Evolutionary conservation across 108 stramenopile genomes (phyloP), one percentile per base, ranked within the genome.

Genomic region (Nitzschia palea): DNA sequence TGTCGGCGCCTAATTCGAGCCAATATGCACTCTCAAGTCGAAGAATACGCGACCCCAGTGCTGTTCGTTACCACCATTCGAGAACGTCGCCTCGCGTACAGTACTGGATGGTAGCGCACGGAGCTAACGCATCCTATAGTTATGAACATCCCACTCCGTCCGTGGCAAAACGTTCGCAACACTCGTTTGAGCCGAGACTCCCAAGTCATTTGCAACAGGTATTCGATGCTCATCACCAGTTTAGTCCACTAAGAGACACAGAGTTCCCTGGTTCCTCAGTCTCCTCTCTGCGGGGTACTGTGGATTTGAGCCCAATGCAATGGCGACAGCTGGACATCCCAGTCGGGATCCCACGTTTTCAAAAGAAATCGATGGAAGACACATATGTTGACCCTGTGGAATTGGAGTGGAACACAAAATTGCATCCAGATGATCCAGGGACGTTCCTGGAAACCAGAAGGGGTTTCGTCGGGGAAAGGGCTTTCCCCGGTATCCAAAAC

Each of bases 31-130:
- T 20, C 5, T 18, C 47, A 18, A 20, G 15, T 0, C 43, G 45
- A 29, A 6, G 62, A 45, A 50, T 64, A 48, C 62, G 62, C 28
- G 45, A 64, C 48, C 29, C 62, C 18, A 48, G 44, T n/a, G 47
- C 47, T 5, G 47, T 20, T 20, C 15, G 47, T 5, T 48, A 48
- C 22, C 47, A 48, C 22, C 5, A 4, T 20, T 18, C 47, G n/a
- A 48, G 47, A 20, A 40, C 12, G 6, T 40, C 6, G 10, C 37
- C 37, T 40, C 37, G 12, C 6, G 37, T 10, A 40, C 37, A 40
- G 37, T 12, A 40, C 6, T 40, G n/a, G n/a, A n/a, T n/a, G n/a
- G n/a, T n/a, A n/a, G n/a, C n/a, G n/a, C n/a, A n/a, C n/a, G n/a
- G n/a, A 8, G 37, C 37, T 14, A 14, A 10, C 37, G 37, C 14